phyloP scores from a whole-genome alignment of 495 filamentous ascomycete species.

The Polyplosphaeria fusca region DNA sequence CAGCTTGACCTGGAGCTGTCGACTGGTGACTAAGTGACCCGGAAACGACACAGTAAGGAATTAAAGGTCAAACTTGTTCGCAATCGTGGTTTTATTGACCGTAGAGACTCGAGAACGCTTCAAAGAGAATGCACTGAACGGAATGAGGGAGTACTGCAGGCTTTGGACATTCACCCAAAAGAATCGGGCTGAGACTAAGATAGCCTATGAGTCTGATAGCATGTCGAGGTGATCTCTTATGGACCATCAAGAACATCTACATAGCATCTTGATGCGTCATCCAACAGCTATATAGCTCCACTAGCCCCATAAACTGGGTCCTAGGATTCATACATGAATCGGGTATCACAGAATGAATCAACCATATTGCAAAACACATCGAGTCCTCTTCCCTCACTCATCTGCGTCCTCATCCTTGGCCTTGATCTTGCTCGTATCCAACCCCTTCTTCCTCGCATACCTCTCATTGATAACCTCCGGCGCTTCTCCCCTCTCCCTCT shows the following conservation, averaged over 20 bases:
- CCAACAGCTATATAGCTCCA: not conserved
- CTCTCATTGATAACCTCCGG: constrained; percentile 73
- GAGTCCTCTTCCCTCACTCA: constrained; percentile 2
- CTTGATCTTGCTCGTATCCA: not conserved
- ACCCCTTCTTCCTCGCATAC: constrained; percentile 69
- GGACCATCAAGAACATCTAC: not conserved
- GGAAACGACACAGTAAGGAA: too few relatives aligned
- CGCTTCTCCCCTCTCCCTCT: constrained; percentile 59
- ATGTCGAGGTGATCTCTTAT: too few relatives aligned
- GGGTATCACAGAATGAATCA: not conserved
- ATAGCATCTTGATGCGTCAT: not conserved
- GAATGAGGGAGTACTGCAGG: too few relatives aligned
- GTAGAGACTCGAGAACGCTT: too few relatives aligned
- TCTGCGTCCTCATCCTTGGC: constrained; percentile 12
- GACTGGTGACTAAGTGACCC: constrained; percentile 33
- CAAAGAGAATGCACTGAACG: too few relatives aligned
- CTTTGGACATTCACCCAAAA: too few relatives aligned
- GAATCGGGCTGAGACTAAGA: too few relatives aligned
- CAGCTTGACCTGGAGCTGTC: constrained; percentile 70
- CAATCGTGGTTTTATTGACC: too few relatives aligned
- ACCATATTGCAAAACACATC: not conserved
- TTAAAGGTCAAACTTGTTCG: too few relatives aligned
- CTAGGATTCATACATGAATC: not conserved
- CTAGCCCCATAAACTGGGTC: not conserved
- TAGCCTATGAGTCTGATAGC: too few relatives aligned